A percentile compares a stretch with the other conserved stretches of the same genome.
Evolutionary conservation across 2,329 filamentous ascomycete species (phyloP).

Genomic region (Botrytis hyacinthi): DNA sequence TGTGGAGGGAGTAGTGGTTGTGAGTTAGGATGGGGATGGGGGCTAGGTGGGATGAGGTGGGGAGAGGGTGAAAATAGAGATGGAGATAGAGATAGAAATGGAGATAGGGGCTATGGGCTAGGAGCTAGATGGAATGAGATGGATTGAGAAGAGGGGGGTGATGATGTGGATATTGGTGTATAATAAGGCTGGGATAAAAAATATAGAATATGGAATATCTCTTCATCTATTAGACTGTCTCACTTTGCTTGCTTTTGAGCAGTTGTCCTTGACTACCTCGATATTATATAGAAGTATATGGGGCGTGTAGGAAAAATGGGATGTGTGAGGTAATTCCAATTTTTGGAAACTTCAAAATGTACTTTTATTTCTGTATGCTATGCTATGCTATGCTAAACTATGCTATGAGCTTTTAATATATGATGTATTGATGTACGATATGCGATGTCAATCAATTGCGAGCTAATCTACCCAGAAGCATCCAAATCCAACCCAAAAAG

Average conservation of each 20-base stretch:
- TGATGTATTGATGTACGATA: neutral
- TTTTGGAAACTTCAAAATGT: neutral
- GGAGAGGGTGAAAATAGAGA: too few species aligned
- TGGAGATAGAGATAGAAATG: neutral
- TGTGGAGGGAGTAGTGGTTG: slow-evolving; percentile 43
- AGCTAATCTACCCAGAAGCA: neutral
- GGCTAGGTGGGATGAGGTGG: neutral
- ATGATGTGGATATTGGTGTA: neutral
- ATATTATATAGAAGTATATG: neutral
- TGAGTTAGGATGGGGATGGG: neutral
- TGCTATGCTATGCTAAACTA: neutral
- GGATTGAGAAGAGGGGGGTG: neutral
- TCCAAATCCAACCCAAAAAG: slow-evolving; percentile 43
- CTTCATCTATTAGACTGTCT: neutral
- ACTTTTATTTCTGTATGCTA: neutral
- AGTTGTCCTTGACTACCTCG: neutral
- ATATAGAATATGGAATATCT: neutral
- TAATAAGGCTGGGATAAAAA: neutral
- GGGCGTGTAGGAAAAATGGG: fast-evolving
- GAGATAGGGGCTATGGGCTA: too few species aligned
- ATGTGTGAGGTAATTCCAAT: neutral
- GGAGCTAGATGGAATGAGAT: neutral
- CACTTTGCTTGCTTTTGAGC: neutral
- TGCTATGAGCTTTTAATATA: neutral
- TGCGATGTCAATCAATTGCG: neutral